phyloP scores from a whole-genome alignment of 768 basidiomycete species.

The Suillus sp. region DNA sequence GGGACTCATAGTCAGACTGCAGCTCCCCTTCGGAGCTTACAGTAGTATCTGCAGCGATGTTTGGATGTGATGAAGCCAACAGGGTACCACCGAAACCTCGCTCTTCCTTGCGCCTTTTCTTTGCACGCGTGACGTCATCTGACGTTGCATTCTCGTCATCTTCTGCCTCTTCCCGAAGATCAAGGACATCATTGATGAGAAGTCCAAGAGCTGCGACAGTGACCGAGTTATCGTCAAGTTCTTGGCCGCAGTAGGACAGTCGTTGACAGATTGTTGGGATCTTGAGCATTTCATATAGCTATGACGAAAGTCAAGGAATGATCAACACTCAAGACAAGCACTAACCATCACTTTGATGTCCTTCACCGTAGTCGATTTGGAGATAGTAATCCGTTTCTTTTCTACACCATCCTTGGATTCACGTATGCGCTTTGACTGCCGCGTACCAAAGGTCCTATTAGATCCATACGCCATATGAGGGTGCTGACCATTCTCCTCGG shows the following conservation, averaged over 20 bases:
- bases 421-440: constrained; percentile 74
- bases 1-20: constrained; percentile 22
- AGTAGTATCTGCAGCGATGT: constrained; percentile 31
- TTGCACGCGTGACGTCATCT: constrained; percentile 44
- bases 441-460: constrained; percentile 43
- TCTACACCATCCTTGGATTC: constrained; percentile 54
- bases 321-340: constrained; percentile 14
- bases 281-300: constrained; percentile 64
- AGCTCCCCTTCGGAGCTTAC: constrained; percentile 38
- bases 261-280: constrained; percentile 81
- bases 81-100: constrained; percentile 76
- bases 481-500: constrained; percentile 7
- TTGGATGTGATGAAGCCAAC: constrained; percentile 47
- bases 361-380: constrained; percentile 70
- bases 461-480: constrained; percentile 21
- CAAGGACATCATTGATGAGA: constrained; percentile 63
- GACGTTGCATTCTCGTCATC: constrained; percentile 57
- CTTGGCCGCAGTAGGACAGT: constrained; percentile 60
- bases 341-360: constrained; percentile 76
- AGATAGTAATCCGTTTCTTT: constrained; percentile 53
- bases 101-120: constrained; percentile 53
- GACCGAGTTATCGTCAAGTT: constrained; percentile 62
- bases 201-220: constrained; percentile 56
- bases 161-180: constrained; percentile 66
- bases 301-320: constrained; percentile 13